These are phyloP conservation scores for Scheffersomyces stipitis DNA, from an alignment of 805 yeast genomes.

Conservation along the genomic window DNA sequence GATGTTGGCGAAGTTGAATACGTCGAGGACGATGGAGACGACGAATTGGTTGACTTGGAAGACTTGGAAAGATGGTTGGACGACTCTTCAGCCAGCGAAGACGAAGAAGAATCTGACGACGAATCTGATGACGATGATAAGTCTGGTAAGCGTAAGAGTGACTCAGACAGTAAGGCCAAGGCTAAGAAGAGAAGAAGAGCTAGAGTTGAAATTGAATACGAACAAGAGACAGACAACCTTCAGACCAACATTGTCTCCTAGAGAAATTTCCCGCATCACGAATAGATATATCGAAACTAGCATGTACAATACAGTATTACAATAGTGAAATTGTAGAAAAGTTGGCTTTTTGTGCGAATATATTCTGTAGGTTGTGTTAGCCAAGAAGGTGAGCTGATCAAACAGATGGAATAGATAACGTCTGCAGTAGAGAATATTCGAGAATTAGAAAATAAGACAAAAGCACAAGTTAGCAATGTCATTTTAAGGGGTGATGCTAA, in stretches of 20 bases:
- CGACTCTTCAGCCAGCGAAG: slow-evolving; percentile 37
- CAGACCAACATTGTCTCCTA: slow-evolving; percentile 34
- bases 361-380: too few relatives aligned
- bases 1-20: slow-evolving; percentile 77
- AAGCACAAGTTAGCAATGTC: too few relatives aligned
- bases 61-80: slow-evolving; percentile 88
- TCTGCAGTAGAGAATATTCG: slow-evolving; percentile 1
- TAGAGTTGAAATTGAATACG: slow-evolving; percentile 80
- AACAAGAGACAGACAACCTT: slow-evolving; percentile 54
- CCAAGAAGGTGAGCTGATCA: too few relatives aligned
- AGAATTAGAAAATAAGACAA: too few relatives aligned
- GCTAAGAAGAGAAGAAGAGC: slow-evolving; percentile 61
- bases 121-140: slow-evolving; percentile 31
- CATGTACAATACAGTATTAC: too few relatives aligned
- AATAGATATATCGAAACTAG: too few relatives aligned
- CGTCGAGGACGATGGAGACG: slow-evolving; percentile 89
- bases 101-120: slow-evolving; percentile 30
- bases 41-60: slow-evolving; percentile 87
- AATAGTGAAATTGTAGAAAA: too few relatives aligned
- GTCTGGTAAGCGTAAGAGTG: slow-evolving; percentile 26
- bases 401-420: slow-evolving; percentile 1
- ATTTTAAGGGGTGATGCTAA: too few relatives aligned
- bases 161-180: slow-evolving; percentile 34
- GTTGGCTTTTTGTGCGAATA: too few relatives aligned
- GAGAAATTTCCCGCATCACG: too few relatives aligned